Base-by-base conservation (phyloP, 805 yeast genomes). In the Groenewaldozyma tartarivorans region DNA sequence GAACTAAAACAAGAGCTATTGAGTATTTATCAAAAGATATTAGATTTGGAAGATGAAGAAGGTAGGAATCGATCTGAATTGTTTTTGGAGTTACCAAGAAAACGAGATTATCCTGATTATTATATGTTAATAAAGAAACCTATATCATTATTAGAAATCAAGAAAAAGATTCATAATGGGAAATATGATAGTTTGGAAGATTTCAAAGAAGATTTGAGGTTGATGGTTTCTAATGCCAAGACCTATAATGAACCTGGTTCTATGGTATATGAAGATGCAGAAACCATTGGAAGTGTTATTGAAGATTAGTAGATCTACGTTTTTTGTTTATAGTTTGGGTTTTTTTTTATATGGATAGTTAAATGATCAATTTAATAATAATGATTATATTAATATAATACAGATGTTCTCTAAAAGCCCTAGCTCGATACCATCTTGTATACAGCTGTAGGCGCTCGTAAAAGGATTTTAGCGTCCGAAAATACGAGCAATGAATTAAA, bases 101-200 rank as follows among this genome's bases (percentile, higher is more conserved):
- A 74, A 48, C 72, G 75, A 55, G 53, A 75, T 35, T 88, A 87
- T 56, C 92, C 96, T 0, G 97, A 90, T 60, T 88, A 90, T 56
- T 88, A 82, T 64, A 41, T 69, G 51, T 55, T 80, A 24, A 79
- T 82, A 52, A 61, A 64, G 47, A 58, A 63, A 41, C 87, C 88
- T 2, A 72, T 79, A 19, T 70, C 87, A 2, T 58, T 82, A 38
- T 66, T 66, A 39, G 54, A 77, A 21, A 79, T 81, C 53, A 61
- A 65, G 49, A 60, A 62, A 41, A 68, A 67, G 40, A 53, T 79
- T 40, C 64, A 67, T 17, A 52, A 55, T 20, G 59, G 56, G 4
- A 44, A 45, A 16, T 69, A 68, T 44, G 44, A 36, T 17, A 54
- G 65, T 20, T 60, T 67, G 32, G 72, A 66, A 6, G 75, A 68